A percentile compares a stretch with the other conserved stretches of the same genome.
Evolutionary conservation across 108 stramenopile genomes (phyloP).

Genomic region (Hondaea fermentalgiana): DNA sequence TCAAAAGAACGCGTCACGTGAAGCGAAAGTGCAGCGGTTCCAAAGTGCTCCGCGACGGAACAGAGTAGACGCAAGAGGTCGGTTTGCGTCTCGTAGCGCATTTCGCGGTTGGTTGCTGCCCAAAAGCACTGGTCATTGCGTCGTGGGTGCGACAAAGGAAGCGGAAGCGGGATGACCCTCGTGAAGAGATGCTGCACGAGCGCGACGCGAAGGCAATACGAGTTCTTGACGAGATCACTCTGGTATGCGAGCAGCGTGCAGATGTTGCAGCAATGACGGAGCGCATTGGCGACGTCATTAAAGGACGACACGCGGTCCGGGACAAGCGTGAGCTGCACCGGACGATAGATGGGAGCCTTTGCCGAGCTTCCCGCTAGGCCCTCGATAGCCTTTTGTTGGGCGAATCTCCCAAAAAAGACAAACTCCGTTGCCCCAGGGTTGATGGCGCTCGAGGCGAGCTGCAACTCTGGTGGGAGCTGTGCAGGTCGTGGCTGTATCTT

Average conservation of each 20-base stretch:
- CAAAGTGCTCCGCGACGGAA: conserved; percentile 38
- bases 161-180: conserved; percentile 80
- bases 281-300: conserved; percentile 52
- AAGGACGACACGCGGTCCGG: neutral
- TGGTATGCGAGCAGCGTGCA: conserved; percentile 91
- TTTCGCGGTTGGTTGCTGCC: conserved; percentile 56
- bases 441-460: neutral
- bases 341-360: conserved; percentile 1
- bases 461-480: conserved; percentile 3
- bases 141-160: conserved; percentile 41
- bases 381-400: neutral
- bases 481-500: neutral
- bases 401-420: neutral
- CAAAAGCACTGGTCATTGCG: conserved; percentile 84
- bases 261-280: conserved; percentile 77
- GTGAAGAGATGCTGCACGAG: conserved; percentile 89
- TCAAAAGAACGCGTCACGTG: conserved; percentile 88
- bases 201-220: conserved; percentile 82
- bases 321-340: neutral
- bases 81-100: conserved; percentile 71
- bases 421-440: neutral
- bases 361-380: neutral
- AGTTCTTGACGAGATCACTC: conserved; percentile 82
- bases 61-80: conserved; percentile 41
- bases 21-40: conserved; percentile 76